Base-by-base conservation (phyloP, 805 yeast genomes). In the Candida nonsorbophila region DNA sequence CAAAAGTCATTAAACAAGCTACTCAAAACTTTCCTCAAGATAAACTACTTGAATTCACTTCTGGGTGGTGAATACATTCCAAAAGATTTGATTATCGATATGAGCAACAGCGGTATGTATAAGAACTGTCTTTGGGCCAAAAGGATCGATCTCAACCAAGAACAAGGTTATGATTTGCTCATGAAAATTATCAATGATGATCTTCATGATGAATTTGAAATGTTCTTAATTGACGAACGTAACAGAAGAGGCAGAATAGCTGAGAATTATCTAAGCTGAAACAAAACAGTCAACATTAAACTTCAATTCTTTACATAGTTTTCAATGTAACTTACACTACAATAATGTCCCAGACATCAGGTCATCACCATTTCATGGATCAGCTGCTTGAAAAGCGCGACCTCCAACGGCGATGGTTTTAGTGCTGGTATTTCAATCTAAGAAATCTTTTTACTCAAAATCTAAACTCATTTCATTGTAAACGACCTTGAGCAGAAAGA, bases 331-430 rank as follows among this genome's bases (percentile, higher is more conserved):
- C 12, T n/a, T n/a, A n/a, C n/a, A n/a, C n/a, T n/a, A 22, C 9
- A 32, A 17, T 37, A 44, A 67, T 83, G 85, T 83, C 55, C 77
- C 90, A 83, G 69, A 58, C 79, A 63, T 67, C 77, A 84, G 95
- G 95, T 84, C 94, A 84, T 84, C 95, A 81, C 88, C 84, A 70
- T 78, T 80, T 84, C 94, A 84, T 84, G 94, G 87, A 75, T 79
- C 82, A 45, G 72, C 80, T 37, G 19, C 68, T 59, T 58, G 65
- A 63, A 69, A 68, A 27, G 16, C 80, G 85, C 86, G 79, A 81
- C 94, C 95, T 85, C 87, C 58, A 79, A 80, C 84, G 76, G 88
- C 95, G 86, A 86, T 86, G 96, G 96, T 86, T 86, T 86, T 86
- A 84, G 82, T 79, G 85, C 76, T 79, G 92, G 59, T 7, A 27